phyloP scores from a whole-genome alignment of 345 rosid species.

The Anastatica hierochuntica region DNA sequence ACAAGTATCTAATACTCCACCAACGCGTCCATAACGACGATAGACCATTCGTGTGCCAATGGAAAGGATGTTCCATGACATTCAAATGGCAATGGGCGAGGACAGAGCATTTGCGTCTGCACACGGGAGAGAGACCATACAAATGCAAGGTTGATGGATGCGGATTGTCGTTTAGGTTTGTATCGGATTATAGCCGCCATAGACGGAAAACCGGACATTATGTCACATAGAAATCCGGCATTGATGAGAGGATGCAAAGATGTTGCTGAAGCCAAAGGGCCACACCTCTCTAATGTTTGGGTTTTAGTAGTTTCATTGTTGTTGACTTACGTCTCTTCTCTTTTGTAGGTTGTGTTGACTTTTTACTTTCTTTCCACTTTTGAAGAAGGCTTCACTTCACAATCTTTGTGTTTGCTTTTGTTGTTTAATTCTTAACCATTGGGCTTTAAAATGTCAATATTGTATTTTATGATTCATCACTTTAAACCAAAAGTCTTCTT shows the following conservation, averaged over 20 bases:
- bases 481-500: too few relatives aligned
- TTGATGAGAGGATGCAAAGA: not conserved
- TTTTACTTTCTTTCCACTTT: too few relatives aligned
- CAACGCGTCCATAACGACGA: conserved; percentile 88
- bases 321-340: too few relatives aligned
- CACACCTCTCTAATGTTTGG: too few relatives aligned
- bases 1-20: conserved; percentile 68
- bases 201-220: conserved; percentile 89
- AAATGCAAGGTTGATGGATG: conserved; percentile 73
- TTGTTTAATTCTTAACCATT: too few relatives aligned
- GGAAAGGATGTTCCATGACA: conserved; percentile 84
- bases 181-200: conserved; percentile 89
- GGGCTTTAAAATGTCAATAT: too few relatives aligned
- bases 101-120: conserved; percentile 92
- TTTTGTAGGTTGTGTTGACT: too few relatives aligned
- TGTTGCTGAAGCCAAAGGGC: too few relatives aligned
- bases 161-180: conserved; percentile 83
- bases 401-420: too few relatives aligned
- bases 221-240: conserved; percentile 18
- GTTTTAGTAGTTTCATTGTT: too few relatives aligned
- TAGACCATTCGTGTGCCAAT: conserved; percentile 77
- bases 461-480: too few relatives aligned
- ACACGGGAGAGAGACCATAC: conserved; percentile 90
- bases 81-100: conserved; percentile 99
- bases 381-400: too few relatives aligned